Evolutionary conservation across 2,329 filamentous ascomycete genomes (phyloP).

Genomic region (Ceratocystis diversiconidia): DNA sequence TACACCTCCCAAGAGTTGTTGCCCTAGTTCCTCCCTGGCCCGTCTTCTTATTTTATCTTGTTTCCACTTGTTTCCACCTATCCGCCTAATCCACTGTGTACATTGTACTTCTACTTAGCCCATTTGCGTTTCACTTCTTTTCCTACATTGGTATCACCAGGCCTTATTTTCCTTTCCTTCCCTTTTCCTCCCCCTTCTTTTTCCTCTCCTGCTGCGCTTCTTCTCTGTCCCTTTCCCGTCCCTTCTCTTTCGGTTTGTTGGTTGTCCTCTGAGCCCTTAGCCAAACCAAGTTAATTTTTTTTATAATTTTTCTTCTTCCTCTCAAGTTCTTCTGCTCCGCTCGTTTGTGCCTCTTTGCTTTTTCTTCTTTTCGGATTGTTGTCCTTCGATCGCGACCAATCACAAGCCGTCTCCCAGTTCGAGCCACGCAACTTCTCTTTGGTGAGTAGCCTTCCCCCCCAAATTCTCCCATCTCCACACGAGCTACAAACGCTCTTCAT

Average conservation of each 20-base stretch:
- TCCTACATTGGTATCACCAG: slow-evolving; percentile 10
- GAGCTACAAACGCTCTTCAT: not conserved
- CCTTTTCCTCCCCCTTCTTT: slow-evolving; percentile 6
- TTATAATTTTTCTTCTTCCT: slow-evolving; percentile 17
- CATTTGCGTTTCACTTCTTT: slow-evolving; percentile 1
- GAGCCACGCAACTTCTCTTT: slow-evolving; percentile 11
- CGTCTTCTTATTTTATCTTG: slow-evolving; percentile 5
- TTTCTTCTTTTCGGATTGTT: slow-evolving; percentile 7
- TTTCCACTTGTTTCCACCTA: slow-evolving; percentile 6
- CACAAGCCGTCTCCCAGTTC: slow-evolving; percentile 1
- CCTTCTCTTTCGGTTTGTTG: slow-evolving; percentile 13
- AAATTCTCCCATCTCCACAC: too few relatives aligned
- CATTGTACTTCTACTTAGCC: not conserved
- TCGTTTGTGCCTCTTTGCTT: slow-evolving; percentile 11
- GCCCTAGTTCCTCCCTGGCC: not conserved
- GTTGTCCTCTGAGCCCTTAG: slow-evolving; percentile 10
- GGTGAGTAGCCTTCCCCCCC: not conserved
- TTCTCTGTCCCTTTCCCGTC: not conserved
- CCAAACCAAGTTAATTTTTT: slow-evolving; percentile 9
- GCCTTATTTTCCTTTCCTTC: slow-evolving; percentile 11
- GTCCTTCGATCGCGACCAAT: slow-evolving; percentile 3
- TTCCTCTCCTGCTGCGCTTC: slow-evolving; percentile 9
- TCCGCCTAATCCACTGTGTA: not conserved
- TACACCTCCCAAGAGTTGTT: not conserved
- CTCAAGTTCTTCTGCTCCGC: slow-evolving; percentile 15